Base-by-base conservation (phyloP, 805 yeast species). In the Ogataea saltuana region DNA sequence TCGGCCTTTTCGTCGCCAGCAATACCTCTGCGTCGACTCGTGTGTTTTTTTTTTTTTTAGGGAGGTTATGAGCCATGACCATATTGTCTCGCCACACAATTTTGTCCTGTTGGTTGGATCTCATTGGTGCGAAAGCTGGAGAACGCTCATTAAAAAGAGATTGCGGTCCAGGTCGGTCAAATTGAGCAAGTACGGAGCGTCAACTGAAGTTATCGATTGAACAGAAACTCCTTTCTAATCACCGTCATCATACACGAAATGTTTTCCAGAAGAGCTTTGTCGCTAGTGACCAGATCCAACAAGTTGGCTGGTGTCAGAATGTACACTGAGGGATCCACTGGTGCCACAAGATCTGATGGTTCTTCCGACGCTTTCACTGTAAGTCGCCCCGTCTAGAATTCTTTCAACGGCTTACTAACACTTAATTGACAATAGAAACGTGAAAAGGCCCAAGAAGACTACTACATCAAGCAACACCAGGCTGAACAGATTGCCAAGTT, bases 381-480 rank as follows among this genome's bases (percentile, higher is more conserved):
- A 58, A 54, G 76, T 69, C 19, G 2, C 2, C 13, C 33, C 11
- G 19, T 9, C 18, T n/a, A n/a, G n/a, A n/a, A n/a, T n/a, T n/a
- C n/a, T n/a, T n/a, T n/a, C n/a, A n/a, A n/a, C n/a, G n/a, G n/a
- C 25, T 6, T 30, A 30, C 37, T 33, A 33, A 33, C 27, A 36
- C 17, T 6, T 37, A n/a, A n/a, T n/a, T n/a, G n/a, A n/a, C n/a
- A n/a, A 26, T 19, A 76, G 76, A 88, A 89, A 66, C 89, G 95
- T 67, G 99, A 93, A 76, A 84, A 79, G 70, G 96, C 96, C 51
- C 83, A 82, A 63, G 99, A 91, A 74, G 88, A 85, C 64, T 75
- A 72, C 59, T 90, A 81, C 73, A 74, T 89, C 68, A 87, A 80
- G 70, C 83, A 88, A 71, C 96, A 85, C 64, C 96, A 91, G 74